phyloP scores from a whole-genome alignment of 495 filamentous ascomycete species.

The Bacidia rubella region DNA sequence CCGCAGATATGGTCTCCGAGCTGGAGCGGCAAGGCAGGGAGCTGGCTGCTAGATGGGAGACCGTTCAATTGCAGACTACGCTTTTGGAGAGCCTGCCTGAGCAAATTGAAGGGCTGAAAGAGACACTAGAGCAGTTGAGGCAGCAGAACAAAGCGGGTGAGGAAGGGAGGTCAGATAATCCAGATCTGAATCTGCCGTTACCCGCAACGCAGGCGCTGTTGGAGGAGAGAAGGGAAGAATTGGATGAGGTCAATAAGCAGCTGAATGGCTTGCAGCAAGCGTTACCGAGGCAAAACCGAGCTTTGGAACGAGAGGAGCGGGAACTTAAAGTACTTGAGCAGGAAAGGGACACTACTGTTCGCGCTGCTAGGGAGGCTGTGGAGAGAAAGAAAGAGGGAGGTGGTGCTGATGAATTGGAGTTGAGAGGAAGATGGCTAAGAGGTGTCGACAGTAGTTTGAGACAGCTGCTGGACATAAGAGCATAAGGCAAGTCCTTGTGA shows the following conservation, averaged over 20 bases:
- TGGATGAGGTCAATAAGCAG: conserved; percentile 52
- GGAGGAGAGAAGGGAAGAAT: conserved; percentile 45
- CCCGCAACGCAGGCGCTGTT: conserved; percentile 44
- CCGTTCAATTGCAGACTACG: conserved; percentile 45
- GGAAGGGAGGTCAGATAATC: conserved; percentile 20
- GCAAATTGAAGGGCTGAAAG: conserved; percentile 48
- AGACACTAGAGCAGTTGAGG: conserved; percentile 6
- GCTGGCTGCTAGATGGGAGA: conserved; percentile 46
- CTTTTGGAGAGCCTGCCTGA: conserved; percentile 47
- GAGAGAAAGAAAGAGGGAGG: conserved; percentile 62
- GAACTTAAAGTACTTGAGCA: conserved; percentile 61
- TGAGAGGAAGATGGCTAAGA: conserved; percentile 69
- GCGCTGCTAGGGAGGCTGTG: conserved; percentile 66
- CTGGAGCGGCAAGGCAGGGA: conserved; percentile 56
- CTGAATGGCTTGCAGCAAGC: conserved; percentile 48
- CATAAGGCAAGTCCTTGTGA: neutral
- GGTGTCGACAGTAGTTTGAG: conserved; percentile 55
- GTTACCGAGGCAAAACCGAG: conserved; percentile 58
- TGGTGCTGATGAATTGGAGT: conserved; percentile 67
- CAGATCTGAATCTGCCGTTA: conserved; percentile 40
- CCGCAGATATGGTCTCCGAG: conserved; percentile 54
- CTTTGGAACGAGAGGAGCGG: conserved; percentile 55
- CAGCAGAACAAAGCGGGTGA: conserved; percentile 7
- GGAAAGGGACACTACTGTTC: conserved; percentile 50
- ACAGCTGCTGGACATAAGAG: conserved; percentile 44